Evolutionary conservation across 164 flowering plant species (phyloP).

Genomic region (Vitis amurensis): DNA sequence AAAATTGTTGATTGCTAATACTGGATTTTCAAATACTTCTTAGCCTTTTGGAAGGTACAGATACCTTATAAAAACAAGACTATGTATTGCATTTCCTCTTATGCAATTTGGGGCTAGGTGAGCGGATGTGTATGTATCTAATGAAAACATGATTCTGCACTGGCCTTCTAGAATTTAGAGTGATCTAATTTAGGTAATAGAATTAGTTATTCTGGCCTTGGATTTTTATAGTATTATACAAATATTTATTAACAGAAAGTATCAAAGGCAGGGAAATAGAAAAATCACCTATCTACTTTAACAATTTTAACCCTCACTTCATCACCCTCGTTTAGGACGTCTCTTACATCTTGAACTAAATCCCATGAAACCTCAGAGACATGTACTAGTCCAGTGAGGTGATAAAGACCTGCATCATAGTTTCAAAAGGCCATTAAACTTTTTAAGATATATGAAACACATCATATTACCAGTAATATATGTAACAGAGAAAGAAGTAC

Average conservation of each 20-base stretch:
- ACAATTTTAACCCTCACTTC: slow-evolving; percentile 71
- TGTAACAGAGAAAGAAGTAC: slow-evolving; percentile 31
- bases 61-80: too few relatives aligned
- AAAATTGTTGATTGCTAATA: too few relatives aligned
- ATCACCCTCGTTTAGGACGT: slow-evolving; percentile 73
- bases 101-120: too few relatives aligned
- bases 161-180: background rate
- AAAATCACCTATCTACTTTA: slow-evolving; percentile 63
- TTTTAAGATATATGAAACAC: background rate
- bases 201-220: background rate
- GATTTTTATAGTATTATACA: background rate
- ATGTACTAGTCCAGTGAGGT: slow-evolving; percentile 90
- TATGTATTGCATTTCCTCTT: too few relatives aligned
- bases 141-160: background rate
- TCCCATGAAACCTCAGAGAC: slow-evolving; percentile 97
- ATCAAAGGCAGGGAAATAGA: background rate
- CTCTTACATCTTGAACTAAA: slow-evolving; percentile 83
- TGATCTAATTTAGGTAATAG: background rate
- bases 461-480: background rate
- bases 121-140: too few relatives aligned
- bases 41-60: too few relatives aligned
- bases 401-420: slow-evolving; percentile 60
- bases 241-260: background rate
- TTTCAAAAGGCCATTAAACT: slow-evolving; percentile 8
- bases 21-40: too few relatives aligned